Base-by-base conservation (phyloP, 2,329 filamentous ascomycete species). In the Dryadomyces quercus-mongolicae region DNA sequence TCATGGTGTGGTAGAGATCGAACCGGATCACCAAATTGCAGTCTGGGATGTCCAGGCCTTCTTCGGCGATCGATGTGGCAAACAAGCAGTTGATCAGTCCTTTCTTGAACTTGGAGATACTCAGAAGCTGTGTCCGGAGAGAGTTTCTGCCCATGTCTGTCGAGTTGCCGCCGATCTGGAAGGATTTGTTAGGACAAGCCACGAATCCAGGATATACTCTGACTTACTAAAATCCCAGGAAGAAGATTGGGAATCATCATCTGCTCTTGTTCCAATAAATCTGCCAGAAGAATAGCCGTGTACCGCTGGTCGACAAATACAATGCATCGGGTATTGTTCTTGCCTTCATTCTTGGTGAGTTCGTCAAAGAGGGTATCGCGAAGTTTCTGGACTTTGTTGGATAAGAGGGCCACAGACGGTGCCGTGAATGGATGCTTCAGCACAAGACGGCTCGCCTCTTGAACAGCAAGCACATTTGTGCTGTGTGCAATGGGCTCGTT, bases 1-100 rank as follows among this genome's bases (percentile, higher is more conserved):
- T 97, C 67, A 95, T 82, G 0, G 92, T 96, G 12, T 78, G 76
- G 68, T 90, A 95, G 2, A 95, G 77, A 64, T 97, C 89, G 62
- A 96, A 98, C 2, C 91, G 71, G 56, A 86, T 74, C 34, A 86
- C 72, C 1, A 84, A 65, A 59, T 85, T 84, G 65, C 82, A 86
- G 54, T 84, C 80, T 0, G 82, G 82, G 49, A 86, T 78, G 60
- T 86, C 82, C 13, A 86, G 74, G 0, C 82, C 82, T 63, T 86
- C 82, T 61, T 86, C 82, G 0, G 78, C 82, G 2, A 86, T 78
- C 0, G 81, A 82, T 0, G 82, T 86, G 2, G 82, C 78, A 61
- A 86, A 79, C 1, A 86, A 69, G 58, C 82, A 85, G 62, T 85
- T 86, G 20, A 78, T 62, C 6, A 72, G 69, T 5, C 81, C 81